These are phyloP conservation scores for Pythium graminicola DNA, from an alignment of 352 stramenopile species.

Conservation along the genomic window DNA sequence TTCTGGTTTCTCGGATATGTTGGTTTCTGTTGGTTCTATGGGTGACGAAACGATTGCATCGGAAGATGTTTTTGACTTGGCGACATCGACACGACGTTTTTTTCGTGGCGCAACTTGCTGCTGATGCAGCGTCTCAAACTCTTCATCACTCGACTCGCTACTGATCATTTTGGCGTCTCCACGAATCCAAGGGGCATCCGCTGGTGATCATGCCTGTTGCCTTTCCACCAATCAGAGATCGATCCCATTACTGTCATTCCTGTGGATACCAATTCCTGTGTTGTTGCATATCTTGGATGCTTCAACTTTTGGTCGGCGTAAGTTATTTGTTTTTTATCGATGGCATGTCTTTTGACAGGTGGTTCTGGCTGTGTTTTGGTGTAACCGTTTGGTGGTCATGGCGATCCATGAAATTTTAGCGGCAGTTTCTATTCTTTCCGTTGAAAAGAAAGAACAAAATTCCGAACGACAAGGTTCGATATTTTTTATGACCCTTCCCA, in stretches of 20 bases:
- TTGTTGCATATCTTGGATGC: not conserved
- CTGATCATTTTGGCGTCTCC: constrained; percentile 62
- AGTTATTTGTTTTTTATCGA: no score
- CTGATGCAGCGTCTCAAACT: constrained; percentile 66
- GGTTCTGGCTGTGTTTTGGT: constrained; percentile 17
- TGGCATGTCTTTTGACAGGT: no score
- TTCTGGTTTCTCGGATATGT: not conserved
- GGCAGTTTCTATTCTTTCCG: constrained; percentile 14
- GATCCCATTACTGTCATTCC: not conserved
- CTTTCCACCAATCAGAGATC: constrained; percentile 21
- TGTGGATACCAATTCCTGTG: constrained; percentile 1
- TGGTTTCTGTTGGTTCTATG: no score
- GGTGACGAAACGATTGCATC: no score
- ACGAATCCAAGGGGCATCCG: no score
- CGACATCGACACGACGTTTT: constrained; percentile 17
- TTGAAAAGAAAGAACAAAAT: constrained; percentile 26
- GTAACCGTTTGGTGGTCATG: constrained; percentile 5
- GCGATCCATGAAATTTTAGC: constrained; percentile 6
- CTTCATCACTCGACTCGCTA: constrained; percentile 86
- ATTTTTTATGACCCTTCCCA: constrained; percentile 2
- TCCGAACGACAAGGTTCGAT: not conserved
- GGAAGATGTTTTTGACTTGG: not conserved
- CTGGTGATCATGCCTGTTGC: constrained; percentile 13
- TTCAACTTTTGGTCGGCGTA: not conserved
- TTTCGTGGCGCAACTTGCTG: constrained; percentile 27